Evolutionary conservation across 2,329 filamentous ascomycete species (phyloP).

Genomic region (Penicillium sp.): DNA sequence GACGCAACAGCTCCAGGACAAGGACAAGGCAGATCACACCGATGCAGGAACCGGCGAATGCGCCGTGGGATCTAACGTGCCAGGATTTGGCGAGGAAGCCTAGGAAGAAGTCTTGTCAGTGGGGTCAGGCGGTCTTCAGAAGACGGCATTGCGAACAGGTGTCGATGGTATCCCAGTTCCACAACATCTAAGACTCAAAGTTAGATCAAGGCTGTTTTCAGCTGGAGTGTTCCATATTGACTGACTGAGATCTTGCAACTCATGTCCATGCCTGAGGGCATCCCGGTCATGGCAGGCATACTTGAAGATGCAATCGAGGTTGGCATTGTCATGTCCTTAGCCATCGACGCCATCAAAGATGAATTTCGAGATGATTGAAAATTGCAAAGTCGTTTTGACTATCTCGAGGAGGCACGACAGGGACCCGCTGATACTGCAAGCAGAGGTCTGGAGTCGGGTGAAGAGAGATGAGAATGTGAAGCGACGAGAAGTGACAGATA

Average conservation of each 20-base stretch:
- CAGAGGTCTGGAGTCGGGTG: neutral
- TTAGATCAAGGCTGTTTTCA: slow-evolving; percentile 8
- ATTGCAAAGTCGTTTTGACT: neutral
- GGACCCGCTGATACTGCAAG: neutral
- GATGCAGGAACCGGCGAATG: slow-evolving; percentile 79
- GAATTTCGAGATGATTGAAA: neutral
- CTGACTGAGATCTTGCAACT: slow-evolving; percentile 32
- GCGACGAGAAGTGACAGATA: neutral
- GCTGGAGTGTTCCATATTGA: neutral
- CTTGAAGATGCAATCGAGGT: slow-evolving; percentile 2
- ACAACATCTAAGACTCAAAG: slow-evolving; percentile 19
- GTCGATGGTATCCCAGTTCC: slow-evolving; percentile 26
- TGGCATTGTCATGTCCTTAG: slow-evolving; percentile 9
- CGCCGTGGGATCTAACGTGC: slow-evolving; percentile 66
- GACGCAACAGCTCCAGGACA: slow-evolving; percentile 68
- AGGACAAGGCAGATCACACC: slow-evolving; percentile 73
- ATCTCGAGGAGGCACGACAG: neutral
- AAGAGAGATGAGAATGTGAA: neutral
- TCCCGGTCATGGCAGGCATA: slow-evolving; percentile 4
- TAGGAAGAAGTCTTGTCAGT: slow-evolving; percentile 11
- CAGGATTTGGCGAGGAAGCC: slow-evolving; percentile 68
- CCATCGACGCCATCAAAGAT: slow-evolving; percentile 7
- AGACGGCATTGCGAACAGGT: slow-evolving; percentile 10
- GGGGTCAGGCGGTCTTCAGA: neutral
- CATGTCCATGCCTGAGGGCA: slow-evolving; percentile 20